phyloP scores from a whole-genome alignment of 768 basidiomycete genomes.

The Phlebiopsis flavidoalba region DNA sequence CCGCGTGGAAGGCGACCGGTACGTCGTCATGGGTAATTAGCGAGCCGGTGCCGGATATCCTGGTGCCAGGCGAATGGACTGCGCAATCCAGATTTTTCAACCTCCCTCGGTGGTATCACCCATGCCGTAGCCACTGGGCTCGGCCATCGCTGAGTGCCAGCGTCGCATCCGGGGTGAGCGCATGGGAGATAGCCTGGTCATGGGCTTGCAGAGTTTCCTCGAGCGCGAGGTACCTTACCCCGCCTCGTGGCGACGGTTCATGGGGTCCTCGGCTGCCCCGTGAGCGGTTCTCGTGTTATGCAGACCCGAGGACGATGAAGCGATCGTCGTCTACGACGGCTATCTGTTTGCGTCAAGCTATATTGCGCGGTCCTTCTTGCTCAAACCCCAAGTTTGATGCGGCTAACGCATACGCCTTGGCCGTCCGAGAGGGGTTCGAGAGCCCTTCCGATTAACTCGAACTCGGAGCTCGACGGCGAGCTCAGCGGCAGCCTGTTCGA shows the following conservation, averaged over 20 bases:
- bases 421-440: background rate
- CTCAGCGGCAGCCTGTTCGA: too few relatives aligned
- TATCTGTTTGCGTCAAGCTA: conserved; percentile 9
- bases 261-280: background rate
- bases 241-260: background rate
- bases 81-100: background rate
- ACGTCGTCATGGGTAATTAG: background rate
- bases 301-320: too few relatives aligned
- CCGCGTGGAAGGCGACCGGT: background rate
- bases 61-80: background rate
- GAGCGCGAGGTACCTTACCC: background rate
- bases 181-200: background rate
- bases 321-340: background rate
- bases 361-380: background rate
- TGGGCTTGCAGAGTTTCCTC: background rate
- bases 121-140: background rate
- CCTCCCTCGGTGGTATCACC: background rate
- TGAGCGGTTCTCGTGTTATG: background rate
- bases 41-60: background rate
- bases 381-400: background rate
- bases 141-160: background rate
- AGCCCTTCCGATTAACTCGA: too few relatives aligned
- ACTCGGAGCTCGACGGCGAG: too few relatives aligned
- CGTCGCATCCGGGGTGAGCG: background rate
- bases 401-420: background rate